A percentile compares a stretch with the other conserved stretches of the same genome.
Evolutionary conservation across 2,329 filamentous ascomycete species (phyloP).

Genomic region (Myriosclerotinia curreyana): DNA sequence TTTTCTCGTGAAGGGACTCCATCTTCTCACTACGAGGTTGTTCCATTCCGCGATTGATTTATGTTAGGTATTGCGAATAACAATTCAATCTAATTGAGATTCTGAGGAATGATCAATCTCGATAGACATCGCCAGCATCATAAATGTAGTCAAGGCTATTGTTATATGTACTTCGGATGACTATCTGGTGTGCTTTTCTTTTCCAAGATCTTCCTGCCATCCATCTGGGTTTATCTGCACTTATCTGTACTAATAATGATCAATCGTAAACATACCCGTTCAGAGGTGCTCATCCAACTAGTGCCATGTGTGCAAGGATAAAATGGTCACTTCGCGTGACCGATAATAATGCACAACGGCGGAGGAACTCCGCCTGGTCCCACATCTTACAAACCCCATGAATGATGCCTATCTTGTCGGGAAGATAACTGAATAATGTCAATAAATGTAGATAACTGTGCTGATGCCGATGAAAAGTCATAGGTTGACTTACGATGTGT

Average conservation of each 20-base stretch:
- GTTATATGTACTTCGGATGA: constrained; percentile 20
- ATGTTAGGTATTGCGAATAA: neutral
- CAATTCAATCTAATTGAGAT: neutral
- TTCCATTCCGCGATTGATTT: constrained; percentile 13
- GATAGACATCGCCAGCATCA: neutral
- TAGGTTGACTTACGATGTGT: neutral
- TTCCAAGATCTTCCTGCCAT: constrained; percentile 4
- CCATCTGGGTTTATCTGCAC: constrained; percentile 10
- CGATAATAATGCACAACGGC: constrained; percentile 16
- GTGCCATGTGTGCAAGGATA: constrained; percentile 10
- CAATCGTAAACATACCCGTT: neutral
- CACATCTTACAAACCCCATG: constrained; percentile 13
- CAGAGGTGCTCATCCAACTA: neutral
- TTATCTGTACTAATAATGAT: neutral
- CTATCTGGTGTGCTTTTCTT: constrained; percentile 8
- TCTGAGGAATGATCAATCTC: neutral
- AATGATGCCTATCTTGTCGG: constrained; percentile 6
- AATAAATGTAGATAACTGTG: neutral
- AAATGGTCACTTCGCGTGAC: constrained; percentile 7
- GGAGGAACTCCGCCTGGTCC: constrained; percentile 16
- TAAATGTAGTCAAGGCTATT: neutral
- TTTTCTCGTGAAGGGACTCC: constrained; percentile 9
- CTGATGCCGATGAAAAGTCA: neutral
- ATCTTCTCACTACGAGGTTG: constrained; percentile 17
- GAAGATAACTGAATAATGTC: constrained; percentile 11